Base-by-base conservation (phyloP, 2,329 filamentous ascomycete species). In the Phoma sp. region DNA sequence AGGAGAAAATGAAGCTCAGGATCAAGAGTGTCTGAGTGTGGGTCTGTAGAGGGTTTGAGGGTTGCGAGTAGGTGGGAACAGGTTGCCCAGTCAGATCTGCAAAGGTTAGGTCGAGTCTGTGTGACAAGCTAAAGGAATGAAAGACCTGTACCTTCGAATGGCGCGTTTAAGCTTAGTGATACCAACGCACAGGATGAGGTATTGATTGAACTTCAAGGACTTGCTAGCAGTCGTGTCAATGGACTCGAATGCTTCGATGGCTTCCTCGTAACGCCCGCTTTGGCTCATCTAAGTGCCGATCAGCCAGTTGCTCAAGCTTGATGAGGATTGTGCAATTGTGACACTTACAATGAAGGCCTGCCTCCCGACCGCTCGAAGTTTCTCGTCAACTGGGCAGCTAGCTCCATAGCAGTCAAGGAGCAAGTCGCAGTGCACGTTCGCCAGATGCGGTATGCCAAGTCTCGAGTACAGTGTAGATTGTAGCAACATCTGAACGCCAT, bases 131-230 rank as follows among this genome's bases (percentile, higher is more conserved):
- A 3, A 2, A 2, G 17, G 39, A 6, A 33, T n/a, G 31, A 2
- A 32, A 22, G 4, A 10, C 21, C 43, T 58, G 43, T 69, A 81
- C 79, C 74, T 73, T 51, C 86, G 82, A 6, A 92, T 77, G 58
- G 88, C 85, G 54, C 82, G 80, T 61, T 83, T 85, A 9, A 91
- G 75, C 65, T 86, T 87, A 54, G 91, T 79, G 38, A 92, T 81
- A 4, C 84, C 87, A 13, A 85, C 81, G 69, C 88, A 89, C 51
- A 86, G 86, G 60, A 84, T 78, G 79, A 89, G 86, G 69, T 89
- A 88, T 63, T 96, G 91, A 60, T 88, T 87, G 17, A 89, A 83
- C 73, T 92, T 96, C 72, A 93, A 84, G 0, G 90, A 88, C 3
- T 89, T 86, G 35, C 90, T 80, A 4, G 83, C 78, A 54, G 88